These are phyloP conservation scores for Starmerella cellae DNA, from an alignment of 805 yeast genomes.

Conservation along the genomic window DNA sequence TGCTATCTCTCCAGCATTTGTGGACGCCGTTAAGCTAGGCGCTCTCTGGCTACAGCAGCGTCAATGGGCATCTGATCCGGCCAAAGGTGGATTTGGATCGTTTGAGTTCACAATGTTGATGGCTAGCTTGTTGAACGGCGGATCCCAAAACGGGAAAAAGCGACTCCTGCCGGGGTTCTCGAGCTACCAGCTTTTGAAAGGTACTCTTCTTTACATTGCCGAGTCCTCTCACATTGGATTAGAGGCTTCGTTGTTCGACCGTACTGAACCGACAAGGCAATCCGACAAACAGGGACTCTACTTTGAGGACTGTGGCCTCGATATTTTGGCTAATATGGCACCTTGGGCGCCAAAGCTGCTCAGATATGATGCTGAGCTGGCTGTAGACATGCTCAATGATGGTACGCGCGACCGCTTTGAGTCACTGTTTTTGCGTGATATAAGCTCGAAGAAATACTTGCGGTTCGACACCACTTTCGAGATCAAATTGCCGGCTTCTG, in stretches of 20 bases:
- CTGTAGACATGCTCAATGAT: conserved; percentile 59
- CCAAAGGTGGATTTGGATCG: conserved; percentile 56
- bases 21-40: conserved; percentile 77
- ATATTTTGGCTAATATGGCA: conserved; percentile 71
- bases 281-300: conserved; percentile 10
- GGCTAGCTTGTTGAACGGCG: conserved; percentile 69
- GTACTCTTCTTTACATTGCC: conserved; percentile 69
- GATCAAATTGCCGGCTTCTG: conserved; percentile 23
- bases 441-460: conserved; percentile 32
- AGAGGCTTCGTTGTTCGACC: conserved; percentile 1
- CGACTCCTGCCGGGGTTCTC: conserved; percentile 78
- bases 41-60: conserved; percentile 83
- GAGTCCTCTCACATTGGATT: conserved; percentile 25
- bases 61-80: conserved; percentile 53
- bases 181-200: conserved; percentile 85
- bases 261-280: not conserved
- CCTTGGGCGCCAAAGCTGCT: conserved; percentile 49
- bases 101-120: conserved; percentile 75
- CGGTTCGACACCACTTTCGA: conserved; percentile 53
- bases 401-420: conserved; percentile 74
- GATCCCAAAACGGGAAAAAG: conserved; percentile 57
- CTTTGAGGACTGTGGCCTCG: conserved; percentile 37
- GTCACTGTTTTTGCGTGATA: conserved; percentile 53
- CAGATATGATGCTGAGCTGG: conserved; percentile 52
- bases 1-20: conserved; percentile 44